A percentile compares a stretch with the other conserved stretches of the same genome.
These are phyloP conservation scores for Podospora pseudocomata DNA, from an alignment of 495 filamentous ascomycete species.

Conservation along the genomic window DNA sequence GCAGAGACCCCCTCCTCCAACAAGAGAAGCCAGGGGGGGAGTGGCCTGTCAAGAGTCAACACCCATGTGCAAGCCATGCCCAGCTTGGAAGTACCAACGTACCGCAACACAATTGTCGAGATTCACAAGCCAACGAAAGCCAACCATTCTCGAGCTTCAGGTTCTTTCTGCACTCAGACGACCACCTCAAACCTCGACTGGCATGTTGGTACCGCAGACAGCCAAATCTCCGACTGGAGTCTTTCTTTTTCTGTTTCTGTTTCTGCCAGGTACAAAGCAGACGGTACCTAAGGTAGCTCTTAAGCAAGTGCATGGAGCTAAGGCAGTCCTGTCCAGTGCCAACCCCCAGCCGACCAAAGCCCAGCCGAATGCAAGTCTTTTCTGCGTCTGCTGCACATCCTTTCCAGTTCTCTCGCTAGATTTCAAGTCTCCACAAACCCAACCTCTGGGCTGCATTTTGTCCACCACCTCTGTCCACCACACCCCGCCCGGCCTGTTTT, in stretches of 20 bases:
- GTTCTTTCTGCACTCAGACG: slow-evolving; percentile 11
- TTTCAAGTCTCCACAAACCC: slow-evolving; percentile 4
- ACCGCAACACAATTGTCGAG: slow-evolving; percentile 5
- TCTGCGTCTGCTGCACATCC: slow-evolving; percentile 4
- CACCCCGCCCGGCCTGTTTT: not conserved
- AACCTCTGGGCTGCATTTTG: not conserved
- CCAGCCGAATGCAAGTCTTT: not conserved
- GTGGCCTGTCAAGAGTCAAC: slow-evolving; percentile 11
- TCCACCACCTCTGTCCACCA: not conserved
- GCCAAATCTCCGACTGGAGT: slow-evolving; percentile 5
- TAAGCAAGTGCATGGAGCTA: not conserved
- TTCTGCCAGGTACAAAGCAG: not conserved
- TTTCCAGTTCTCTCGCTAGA: not conserved
- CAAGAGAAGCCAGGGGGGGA: not conserved
- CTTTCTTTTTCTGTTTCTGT: not conserved
- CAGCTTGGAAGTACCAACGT: slow-evolving; percentile 12
- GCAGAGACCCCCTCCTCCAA: slow-evolving; percentile 7
- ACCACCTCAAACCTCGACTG: slow-evolving; percentile 7
- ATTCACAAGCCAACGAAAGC: slow-evolving; percentile 6
- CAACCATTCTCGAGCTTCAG: slow-evolving; percentile 15
- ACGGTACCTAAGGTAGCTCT: not conserved
- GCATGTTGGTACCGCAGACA: not conserved
- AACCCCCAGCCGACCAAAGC: not conserved
- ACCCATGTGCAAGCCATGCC: slow-evolving; percentile 20
- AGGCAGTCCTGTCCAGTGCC: not conserved